Conservation (phyloP, 768 basidiomycete genomes). For the Tulasnella sp. region DNA sequence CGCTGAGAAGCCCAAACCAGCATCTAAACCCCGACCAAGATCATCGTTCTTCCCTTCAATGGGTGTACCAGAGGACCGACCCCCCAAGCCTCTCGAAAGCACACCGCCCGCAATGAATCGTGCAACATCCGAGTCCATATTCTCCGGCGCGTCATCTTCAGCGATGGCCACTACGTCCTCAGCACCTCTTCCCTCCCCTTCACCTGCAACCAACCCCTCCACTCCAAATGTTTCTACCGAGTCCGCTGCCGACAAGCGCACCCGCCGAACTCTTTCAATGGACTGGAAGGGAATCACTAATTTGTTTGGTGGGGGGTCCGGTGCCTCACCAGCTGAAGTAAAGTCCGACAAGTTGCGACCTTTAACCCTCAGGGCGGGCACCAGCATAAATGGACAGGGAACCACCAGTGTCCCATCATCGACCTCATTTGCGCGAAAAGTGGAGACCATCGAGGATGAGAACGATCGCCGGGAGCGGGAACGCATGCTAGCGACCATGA, state of each 20-base stretch:
- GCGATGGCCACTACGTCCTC: conserved; percentile 5
- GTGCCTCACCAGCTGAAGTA: conserved; percentile 27
- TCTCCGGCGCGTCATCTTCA: not conserved
- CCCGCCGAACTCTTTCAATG: conserved; percentile 63
- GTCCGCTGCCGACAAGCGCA: conserved; percentile 39
- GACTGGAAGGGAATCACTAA: conserved; percentile 77
- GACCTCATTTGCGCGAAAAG: conserved; percentile 48
- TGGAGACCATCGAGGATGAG: conserved; percentile 86
- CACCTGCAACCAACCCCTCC: conserved; percentile 13
- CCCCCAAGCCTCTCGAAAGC: conserved; percentile 26
- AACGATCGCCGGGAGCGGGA: conserved; percentile 84
- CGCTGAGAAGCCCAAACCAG: conserved; percentile 19
- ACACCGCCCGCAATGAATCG: not conserved
- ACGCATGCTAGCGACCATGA: conserved; percentile 83
- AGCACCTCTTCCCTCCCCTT: conserved; percentile 22
- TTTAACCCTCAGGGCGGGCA: conserved; percentile 63
- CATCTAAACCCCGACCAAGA: conserved; percentile 14
- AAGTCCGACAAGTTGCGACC: conserved; percentile 46
- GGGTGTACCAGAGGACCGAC: conserved; percentile 31
- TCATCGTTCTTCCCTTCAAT: conserved; percentile 32
- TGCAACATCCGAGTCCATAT: not conserved
- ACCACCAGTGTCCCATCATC: conserved; percentile 1
- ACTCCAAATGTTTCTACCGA: conserved; percentile 25
- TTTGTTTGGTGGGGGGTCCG: conserved; percentile 42
- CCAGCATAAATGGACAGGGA: conserved; percentile 41